These are phyloP conservation scores for Colletotrichum tamarilloi DNA, from an alignment of 2,329 filamentous ascomycete genomes.

Conservation along the genomic window DNA sequence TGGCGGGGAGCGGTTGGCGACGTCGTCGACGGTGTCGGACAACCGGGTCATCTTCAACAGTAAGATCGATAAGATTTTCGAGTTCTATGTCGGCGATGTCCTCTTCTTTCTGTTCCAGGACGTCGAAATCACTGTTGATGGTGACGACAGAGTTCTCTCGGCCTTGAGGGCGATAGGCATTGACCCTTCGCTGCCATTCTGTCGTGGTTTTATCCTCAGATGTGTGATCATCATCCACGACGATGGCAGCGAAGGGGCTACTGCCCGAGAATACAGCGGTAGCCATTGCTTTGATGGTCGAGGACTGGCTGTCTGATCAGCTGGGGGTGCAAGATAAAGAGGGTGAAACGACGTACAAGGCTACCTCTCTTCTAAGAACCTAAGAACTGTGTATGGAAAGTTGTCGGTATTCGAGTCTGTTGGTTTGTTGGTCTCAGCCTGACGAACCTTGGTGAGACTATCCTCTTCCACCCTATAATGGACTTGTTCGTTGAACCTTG, in stretches of 20 bases:
- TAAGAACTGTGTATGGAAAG: not conserved
- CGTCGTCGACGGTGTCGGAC: not conserved
- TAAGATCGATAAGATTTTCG: constrained; percentile 48
- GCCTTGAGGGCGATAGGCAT: not conserved
- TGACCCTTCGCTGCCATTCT: not conserved
- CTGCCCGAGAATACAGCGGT: not conserved
- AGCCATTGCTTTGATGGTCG: not conserved
- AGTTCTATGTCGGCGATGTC: constrained; percentile 34
- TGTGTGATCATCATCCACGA: constrained; percentile 6
- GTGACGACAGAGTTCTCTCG: not conserved
- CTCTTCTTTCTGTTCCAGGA: constrained; percentile 23
- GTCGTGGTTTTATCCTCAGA: not conserved
- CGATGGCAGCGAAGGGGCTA: constrained; percentile 1
- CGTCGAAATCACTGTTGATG: constrained; percentile 8
- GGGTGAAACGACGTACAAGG: not conserved
- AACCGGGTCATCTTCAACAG: constrained; percentile 38
- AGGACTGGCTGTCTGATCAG: constrained; percentile 47
- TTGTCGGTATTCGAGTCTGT: not conserved
- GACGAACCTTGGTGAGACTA: not conserved
- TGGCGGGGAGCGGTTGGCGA: not conserved
- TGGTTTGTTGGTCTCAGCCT: not conserved
- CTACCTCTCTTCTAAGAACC: no score
- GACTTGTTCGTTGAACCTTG: no score
- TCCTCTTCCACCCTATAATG: not conserved
- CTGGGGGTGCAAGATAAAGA: not conserved